phyloP scores from a whole-genome alignment of 768 basidiomycete species.

The Trametes sanguinea region DNA sequence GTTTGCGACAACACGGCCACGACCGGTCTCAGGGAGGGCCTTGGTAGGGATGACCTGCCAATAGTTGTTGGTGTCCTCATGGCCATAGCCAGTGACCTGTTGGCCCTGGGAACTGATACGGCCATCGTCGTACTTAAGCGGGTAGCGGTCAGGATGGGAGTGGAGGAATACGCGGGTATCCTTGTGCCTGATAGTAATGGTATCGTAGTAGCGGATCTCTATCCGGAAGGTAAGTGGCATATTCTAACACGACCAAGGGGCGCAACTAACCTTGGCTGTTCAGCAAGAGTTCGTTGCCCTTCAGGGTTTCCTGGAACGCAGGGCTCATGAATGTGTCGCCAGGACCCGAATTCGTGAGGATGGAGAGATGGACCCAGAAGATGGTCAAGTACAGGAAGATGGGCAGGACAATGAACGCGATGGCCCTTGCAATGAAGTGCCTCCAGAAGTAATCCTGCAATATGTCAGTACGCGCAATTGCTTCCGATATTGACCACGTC shows the following conservation, averaged over 20 bases:
- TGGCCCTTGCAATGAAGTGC: slow-evolving; percentile 83
- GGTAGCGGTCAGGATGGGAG: slow-evolving; percentile 90
- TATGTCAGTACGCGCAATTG: not conserved
- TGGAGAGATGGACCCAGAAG: slow-evolving; percentile 93
- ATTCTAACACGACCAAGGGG: not conserved
- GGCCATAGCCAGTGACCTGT: slow-evolving; percentile 94
- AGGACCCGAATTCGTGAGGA: slow-evolving; percentile 85
- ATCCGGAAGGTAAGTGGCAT: slow-evolving; percentile 1
- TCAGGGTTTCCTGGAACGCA: slow-evolving; percentile 93
- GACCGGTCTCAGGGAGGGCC: slow-evolving; percentile 90
- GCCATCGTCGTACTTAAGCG: slow-evolving; percentile 92
- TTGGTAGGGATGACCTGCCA: slow-evolving; percentile 97
- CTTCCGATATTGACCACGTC: not conserved
- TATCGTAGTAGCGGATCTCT: slow-evolving; percentile 96
- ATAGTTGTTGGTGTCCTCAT: slow-evolving; percentile 92
- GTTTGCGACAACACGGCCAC: slow-evolving; percentile 89
- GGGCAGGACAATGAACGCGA: slow-evolving; percentile 87
- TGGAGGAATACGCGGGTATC: slow-evolving; percentile 93
- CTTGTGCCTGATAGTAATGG: slow-evolving; percentile 84
- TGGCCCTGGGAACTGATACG: slow-evolving; percentile 95
- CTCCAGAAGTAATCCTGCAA: slow-evolving; percentile 81
- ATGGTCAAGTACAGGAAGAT: slow-evolving; percentile 89
- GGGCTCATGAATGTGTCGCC: slow-evolving; percentile 98
- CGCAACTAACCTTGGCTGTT: slow-evolving; percentile 62
- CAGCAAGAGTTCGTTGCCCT: slow-evolving; percentile 88